Conservation (phyloP, 164 flowering plant species). For the Hamamelis virginiana region DNA sequence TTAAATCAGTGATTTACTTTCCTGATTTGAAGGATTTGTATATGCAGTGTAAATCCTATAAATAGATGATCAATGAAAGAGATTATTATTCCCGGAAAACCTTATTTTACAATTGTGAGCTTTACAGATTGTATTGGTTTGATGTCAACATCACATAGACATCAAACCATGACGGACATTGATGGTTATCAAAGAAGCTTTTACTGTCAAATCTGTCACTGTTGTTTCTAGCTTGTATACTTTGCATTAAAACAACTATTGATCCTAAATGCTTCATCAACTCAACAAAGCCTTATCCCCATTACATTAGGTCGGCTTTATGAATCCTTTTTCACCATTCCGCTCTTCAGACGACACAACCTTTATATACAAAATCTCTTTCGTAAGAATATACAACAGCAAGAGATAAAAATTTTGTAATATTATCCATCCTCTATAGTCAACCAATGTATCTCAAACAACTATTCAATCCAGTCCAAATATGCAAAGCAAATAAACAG, state of each 20-base stretch:
- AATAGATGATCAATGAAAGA: too few species aligned
- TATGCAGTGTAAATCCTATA: too few species aligned
- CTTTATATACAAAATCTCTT: background rate
- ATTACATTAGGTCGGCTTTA: background rate
- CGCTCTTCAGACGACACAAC: background rate
- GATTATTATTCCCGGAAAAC: too few species aligned
- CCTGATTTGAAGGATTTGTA: too few species aligned
- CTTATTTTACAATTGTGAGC: too few species aligned
- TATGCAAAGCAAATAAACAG: constrained; percentile 2
- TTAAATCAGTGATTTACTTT: too few species aligned
- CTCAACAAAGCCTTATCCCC: background rate
- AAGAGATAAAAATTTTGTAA: background rate
- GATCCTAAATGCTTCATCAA: background rate
- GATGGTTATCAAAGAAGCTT: background rate
- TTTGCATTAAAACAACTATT: background rate
- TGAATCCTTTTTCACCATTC: background rate
- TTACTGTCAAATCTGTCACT: background rate
- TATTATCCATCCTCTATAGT: background rate
- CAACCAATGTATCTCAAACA: background rate
- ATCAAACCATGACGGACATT: background rate
- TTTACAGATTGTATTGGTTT: too few species aligned
- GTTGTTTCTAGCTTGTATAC: background rate
- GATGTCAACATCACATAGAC: background rate
- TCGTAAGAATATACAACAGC: background rate
- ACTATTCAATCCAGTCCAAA: background rate